Evolutionary conservation across 345 rosid genomes (phyloP).

Genomic region (Reutealis trisperma): DNA sequence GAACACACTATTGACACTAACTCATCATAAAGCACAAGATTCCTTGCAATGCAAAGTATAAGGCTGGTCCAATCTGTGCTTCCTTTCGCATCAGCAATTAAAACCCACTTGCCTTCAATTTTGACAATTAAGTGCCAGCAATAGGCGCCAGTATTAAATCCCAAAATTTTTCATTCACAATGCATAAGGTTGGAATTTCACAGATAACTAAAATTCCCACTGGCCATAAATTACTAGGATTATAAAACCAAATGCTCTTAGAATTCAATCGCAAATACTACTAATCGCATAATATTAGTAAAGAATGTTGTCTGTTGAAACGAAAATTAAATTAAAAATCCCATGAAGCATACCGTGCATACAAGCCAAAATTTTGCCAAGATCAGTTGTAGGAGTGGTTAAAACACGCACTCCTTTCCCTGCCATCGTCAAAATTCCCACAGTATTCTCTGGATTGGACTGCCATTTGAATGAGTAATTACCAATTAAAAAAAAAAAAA

Average conservation of each 20-base stretch:
- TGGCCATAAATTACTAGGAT: background rate
- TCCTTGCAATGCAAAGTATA: background rate
- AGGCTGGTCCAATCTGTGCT: background rate
- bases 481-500: background rate
- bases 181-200: background rate
- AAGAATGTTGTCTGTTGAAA: background rate
- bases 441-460: constrained; percentile 89
- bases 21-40: too few species aligned
- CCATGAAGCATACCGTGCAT: constrained; percentile 57
- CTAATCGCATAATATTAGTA: background rate
- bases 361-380: constrained; percentile 73
- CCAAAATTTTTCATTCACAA: background rate
- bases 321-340: background rate
- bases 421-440: constrained; percentile 78
- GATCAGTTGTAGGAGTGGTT: constrained; percentile 77
- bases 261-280: background rate
- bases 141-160: background rate
- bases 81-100: too few species aligned
- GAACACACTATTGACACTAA: background rate
- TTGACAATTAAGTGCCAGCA: too few species aligned
- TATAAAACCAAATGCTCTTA: background rate
- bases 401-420: constrained; percentile 83
- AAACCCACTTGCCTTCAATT: too few species aligned
- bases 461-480: constrained; percentile 21
- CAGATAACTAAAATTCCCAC: background rate